A percentile compares a stretch with the other conserved stretches of the same genome.
Evolutionary conservation across 768 basidiomycete species (phyloP).

Genomic region (Hypholoma fasciculare): DNA sequence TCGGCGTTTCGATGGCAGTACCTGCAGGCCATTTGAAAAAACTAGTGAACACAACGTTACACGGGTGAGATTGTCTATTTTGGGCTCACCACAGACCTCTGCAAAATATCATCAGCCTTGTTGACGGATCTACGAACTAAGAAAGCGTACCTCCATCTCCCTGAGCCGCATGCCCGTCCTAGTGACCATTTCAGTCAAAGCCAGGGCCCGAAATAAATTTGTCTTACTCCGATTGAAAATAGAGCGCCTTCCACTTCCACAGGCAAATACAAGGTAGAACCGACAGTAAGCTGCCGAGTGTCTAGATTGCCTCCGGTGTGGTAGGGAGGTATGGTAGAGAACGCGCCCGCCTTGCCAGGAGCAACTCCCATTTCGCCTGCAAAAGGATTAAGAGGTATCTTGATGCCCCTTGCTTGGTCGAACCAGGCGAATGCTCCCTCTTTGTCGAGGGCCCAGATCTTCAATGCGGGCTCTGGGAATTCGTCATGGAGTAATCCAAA

Average conservation of each 20-base stretch:
- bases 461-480: conserved; percentile 49
- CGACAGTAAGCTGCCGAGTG: conserved; percentile 54
- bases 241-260: conserved; percentile 60
- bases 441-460: conserved; percentile 51
- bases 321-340: conserved; percentile 65
- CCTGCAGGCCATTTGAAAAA: conserved; percentile 30
- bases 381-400: conserved; percentile 55
- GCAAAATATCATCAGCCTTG: not conserved
- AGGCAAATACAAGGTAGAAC: conserved; percentile 58
- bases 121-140: not conserved
- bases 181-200: not conserved
- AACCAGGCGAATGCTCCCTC: conserved; percentile 49
- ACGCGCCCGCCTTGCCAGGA: conserved; percentile 46
- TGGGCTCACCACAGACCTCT: conserved; percentile 61
- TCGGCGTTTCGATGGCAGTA: conserved; percentile 65
- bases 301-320: conserved; percentile 63
- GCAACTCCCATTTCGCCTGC: conserved; percentile 69
- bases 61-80: not conserved
- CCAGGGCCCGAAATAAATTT: not conserved
- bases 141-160: conserved; percentile 57
- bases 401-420: conserved; percentile 45
- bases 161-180: conserved; percentile 70
- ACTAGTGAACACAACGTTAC: no score
- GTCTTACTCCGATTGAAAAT: conserved; percentile 58
- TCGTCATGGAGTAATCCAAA: conserved; percentile 62